These are phyloP conservation scores for Cudoniella acicularis DNA, from an alignment of 495 filamentous ascomycete genomes.

Conservation along the genomic window DNA sequence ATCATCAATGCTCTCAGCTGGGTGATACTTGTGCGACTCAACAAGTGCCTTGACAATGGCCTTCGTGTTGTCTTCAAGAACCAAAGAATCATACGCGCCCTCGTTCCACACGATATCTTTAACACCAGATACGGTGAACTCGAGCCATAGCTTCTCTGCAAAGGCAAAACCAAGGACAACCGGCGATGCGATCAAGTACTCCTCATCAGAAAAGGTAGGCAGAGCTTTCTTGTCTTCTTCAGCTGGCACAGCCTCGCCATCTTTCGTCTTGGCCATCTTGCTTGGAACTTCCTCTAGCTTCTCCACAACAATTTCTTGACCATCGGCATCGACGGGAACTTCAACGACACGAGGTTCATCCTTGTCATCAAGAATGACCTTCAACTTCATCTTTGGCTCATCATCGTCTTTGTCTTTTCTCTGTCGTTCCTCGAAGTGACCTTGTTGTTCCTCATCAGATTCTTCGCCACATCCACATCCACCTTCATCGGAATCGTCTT, in stretches of 20 bases:
- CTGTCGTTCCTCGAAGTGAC: conserved; percentile 15
- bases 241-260: conserved; percentile 15
- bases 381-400: conserved; percentile 57
- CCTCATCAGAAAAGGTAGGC: conserved; percentile 73
- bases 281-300: conserved; percentile 55
- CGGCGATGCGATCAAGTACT: conserved; percentile 85
- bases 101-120: conserved; percentile 81
- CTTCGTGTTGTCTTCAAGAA: conserved; percentile 72
- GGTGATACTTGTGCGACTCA: conserved; percentile 74
- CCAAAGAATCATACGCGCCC: conserved; percentile 73
- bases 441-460: conserved; percentile 14
- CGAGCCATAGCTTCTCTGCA: conserved; percentile 85
- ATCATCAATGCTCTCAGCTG: conserved; percentile 78
- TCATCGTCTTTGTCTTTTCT: conserved; percentile 47
- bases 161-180: conserved; percentile 93
- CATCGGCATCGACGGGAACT: conserved; percentile 58
- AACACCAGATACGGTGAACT: conserved; percentile 81
- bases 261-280: conserved; percentile 33
- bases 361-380: conserved; percentile 62
- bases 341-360: conserved; percentile 55
- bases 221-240: conserved; percentile 34
- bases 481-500: conserved; percentile 49
- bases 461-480: conserved; percentile 42
- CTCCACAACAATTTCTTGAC: conserved; percentile 60
- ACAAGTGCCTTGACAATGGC: conserved; percentile 78